Evolutionary conservation across 345 rosid species (phyloP), one percentile per base, ranked within the genome.

Genomic region (Toxicodendron radicans): DNA sequence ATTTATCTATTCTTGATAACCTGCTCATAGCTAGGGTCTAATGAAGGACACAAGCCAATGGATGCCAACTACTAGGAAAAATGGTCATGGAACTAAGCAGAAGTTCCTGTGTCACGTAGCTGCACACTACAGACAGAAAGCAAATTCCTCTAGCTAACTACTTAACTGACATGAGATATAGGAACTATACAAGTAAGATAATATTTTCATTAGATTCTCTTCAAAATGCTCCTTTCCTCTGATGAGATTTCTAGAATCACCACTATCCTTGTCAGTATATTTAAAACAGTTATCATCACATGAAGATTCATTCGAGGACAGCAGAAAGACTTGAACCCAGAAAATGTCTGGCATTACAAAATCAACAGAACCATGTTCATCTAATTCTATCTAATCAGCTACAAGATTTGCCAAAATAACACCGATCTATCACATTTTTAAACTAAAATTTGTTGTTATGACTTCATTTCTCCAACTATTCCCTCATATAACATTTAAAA

Each of bases 231-330:
- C 12, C 4, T 38, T 0, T 10, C 27, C 49, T 38, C 58, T 16
- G 56, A 27, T 68, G 59, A 53, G 46, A 68, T 32, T 32, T 52
- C 48, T 32, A 52, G 60, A 6, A n/a, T 68, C 30, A 17, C 73
- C n/a, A 58, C 64, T 45, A 43, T 16, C 51, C 54, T 30, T 20
- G 7, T 7, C 6, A 33, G 18, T 14, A 18, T 3, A 35, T 69
- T 3, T 12, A 60, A 21, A 69, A n/a, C 30, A 21, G 2, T 69
- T 20, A 54, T 14, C 7, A 30, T 58, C 12, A 27, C 73, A 70
- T 13, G 49, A 43, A 70, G 43, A 70, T 56, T 38, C 38, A 41
- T 58, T 41, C 41, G 24, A 7, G 13, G 38, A 4, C 11, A 3
- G 43, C 4, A 1, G 24, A 70, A 38, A 45, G 35, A 69, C 18